Conservation (phyloP, 257 asterid genomes). For the Lantana camara region DNA sequence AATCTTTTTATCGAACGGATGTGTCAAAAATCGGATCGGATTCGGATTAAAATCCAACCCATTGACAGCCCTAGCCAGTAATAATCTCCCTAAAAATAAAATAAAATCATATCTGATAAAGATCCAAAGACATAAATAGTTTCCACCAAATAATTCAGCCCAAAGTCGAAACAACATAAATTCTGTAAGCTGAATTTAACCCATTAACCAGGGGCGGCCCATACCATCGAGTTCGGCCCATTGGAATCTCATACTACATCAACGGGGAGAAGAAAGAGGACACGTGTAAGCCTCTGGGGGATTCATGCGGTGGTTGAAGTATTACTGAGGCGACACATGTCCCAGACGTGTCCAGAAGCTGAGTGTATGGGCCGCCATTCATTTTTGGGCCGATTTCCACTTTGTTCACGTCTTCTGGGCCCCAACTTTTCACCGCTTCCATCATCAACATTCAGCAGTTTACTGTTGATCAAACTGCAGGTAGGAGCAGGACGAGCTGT, state of each 20-base stretch:
- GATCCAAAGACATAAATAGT: no score
- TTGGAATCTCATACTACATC: conserved; percentile 15
- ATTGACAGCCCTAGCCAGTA: no score
- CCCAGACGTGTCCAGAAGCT: conserved; percentile 46
- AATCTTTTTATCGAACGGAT: no score
- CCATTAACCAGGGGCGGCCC: no score
- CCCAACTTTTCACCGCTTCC: not conserved
- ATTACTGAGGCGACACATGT: conserved; percentile 38
- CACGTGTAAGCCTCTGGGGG: conserved; percentile 39
- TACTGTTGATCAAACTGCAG: not conserved
- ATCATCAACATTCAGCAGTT: not conserved
- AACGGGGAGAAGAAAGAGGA: conserved; percentile 16
- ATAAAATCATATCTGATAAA: no score
- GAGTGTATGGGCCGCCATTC: conserved; percentile 10
- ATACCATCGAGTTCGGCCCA: not conserved
- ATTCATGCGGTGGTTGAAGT: not conserved
- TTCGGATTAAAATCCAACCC: no score
- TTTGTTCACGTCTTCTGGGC: conserved; percentile 1
- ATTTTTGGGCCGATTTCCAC: conserved; percentile 13
- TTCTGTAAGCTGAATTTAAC: no score
- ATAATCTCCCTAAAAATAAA: no score
- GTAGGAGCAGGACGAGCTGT: not conserved
- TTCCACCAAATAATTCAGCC: no score
- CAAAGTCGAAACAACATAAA: no score
- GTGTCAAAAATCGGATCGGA: no score